These are phyloP conservation scores for Dictyostelium intermedium DNA, from an alignment of 78 protist genomes.

Conservation along the genomic window DNA sequence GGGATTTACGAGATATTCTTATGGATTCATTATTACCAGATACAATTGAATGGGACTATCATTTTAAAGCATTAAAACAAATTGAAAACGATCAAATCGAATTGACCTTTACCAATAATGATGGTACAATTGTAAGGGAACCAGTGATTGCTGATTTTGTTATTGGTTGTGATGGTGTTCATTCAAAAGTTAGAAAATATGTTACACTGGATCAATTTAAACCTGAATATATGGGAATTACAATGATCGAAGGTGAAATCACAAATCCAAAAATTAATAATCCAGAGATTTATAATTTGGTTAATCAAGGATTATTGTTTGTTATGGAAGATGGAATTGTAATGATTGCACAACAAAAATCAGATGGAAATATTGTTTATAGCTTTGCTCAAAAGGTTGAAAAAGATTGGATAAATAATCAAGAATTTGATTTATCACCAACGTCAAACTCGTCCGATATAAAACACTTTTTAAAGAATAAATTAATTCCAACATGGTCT, in stretches of 20 bases:
- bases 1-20: conserved; percentile 15
- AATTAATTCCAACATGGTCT: conserved; percentile 8
- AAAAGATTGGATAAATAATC: not conserved
- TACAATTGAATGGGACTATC: conserved; percentile 36
- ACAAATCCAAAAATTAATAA: not conserved
- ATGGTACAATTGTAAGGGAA: not conserved
- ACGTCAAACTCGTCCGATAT: not conserved
- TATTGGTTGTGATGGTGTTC: conserved; percentile 54
- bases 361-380: not conserved
- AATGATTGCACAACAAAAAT: not conserved
- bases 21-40: conserved; percentile 9
- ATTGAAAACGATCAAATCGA: not conserved
- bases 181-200: conserved; percentile 33
- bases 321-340: not conserved
- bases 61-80: not conserved
- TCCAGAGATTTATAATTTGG: not conserved
- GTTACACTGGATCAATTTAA: not conserved
- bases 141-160: not conserved
- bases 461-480: not conserved
- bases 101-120: not conserved
- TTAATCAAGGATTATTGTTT: not conserved
- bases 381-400: not conserved
- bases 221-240: conserved; percentile 27
- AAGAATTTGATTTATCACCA: not conserved
- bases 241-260: conserved; percentile 8